Base-by-base conservation (phyloP, 2,329 filamentous ascomycete species). In the Pestalotiopsis sp. region DNA sequence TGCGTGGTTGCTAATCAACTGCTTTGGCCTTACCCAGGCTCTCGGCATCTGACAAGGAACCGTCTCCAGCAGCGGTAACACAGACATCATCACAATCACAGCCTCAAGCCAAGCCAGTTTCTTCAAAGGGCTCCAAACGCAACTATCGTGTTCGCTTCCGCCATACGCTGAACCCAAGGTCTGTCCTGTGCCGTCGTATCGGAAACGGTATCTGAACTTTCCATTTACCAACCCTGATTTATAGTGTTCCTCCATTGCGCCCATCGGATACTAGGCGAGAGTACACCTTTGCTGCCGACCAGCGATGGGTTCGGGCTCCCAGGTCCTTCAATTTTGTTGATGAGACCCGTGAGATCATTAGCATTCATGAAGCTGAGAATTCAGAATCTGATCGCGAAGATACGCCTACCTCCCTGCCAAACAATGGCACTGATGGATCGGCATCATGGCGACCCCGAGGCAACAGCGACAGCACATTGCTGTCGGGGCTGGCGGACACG, bases 161-260 rank as follows among this genome's bases (percentile, higher is more conserved):
- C 13, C 62, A 65, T 52, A 65, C 62, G 20, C 45, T 65, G n/a
- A 65, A 65, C 40, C 62, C 62, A 23, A 65, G 62, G 62, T 65
- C 23, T 27, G 62, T 65, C 11, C 49, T 27, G 36, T 49, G 38
- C 62, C 14, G 4, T 36, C 11, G 6, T 23, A 40, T 12, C 12
- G 17, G 4, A 25, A 27, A 7, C 23, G 7, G 31, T 36, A 36
- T 49, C 4, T 14, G 20, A 36, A 17, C 4, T 4, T 27, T 40
- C 17, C 4, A 52, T 52, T 62, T 7, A 17, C 36, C 27, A 62
- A 17, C n/a, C 17, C 17, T 40, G 31, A 7, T 52, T n/a, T 60
- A 17, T 56, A 65, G 62, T 20, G 45, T 65, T 13, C 38, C 38
- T 7, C 45, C 62, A 52, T n/a, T 31, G 38, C 62, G 45, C 27